These are phyloP conservation scores for Saccharomyces hybrid DNA, from an alignment of 1,139 yeast species.

Conservation along the genomic window DNA sequence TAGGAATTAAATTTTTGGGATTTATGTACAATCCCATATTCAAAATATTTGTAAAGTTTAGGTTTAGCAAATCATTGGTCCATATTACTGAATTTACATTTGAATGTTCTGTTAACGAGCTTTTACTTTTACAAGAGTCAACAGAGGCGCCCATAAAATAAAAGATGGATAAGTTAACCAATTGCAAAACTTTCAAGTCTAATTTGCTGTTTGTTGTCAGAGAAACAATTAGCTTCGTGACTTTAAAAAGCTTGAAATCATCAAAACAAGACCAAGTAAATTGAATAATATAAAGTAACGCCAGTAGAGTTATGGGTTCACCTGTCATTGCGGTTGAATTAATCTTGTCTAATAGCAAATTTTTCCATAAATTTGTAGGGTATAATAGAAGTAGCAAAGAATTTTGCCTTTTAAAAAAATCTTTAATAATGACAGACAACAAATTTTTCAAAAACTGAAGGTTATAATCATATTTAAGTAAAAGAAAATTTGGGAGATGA, in stretches of 20 bases:
- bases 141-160: slow-evolving; percentile 23
- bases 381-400: slow-evolving; percentile 26
- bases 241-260: slow-evolving; percentile 21
- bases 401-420: slow-evolving; percentile 20
- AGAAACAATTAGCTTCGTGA: slow-evolving; percentile 21
- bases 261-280: slow-evolving; percentile 27
- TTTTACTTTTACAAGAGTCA: not conserved
- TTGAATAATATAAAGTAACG: slow-evolving; percentile 24
- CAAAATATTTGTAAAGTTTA: slow-evolving; percentile 17
- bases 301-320: slow-evolving; percentile 17
- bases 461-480: slow-evolving; percentile 18
- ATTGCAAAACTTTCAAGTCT: slow-evolving; percentile 17
- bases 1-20: slow-evolving; percentile 19
- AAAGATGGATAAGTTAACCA: slow-evolving; percentile 19
- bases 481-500: slow-evolving; percentile 20
- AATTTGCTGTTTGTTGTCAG: slow-evolving; percentile 10
- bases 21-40: slow-evolving; percentile 25
- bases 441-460: slow-evolving; percentile 10
- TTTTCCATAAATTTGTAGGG: slow-evolving; percentile 17
- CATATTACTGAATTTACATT: slow-evolving; percentile 7
- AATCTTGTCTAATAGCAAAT: slow-evolving; percentile 5
- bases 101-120: slow-evolving; percentile 1
- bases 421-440: slow-evolving; percentile 11
- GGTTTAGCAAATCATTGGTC: slow-evolving; percentile 22
- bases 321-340: slow-evolving; percentile 1